A percentile compares a stretch with the other conserved stretches of the same genome.
These are phyloP conservation scores for Rhododendron ovatum DNA, from an alignment of 148 eudicot genomes.

Conservation along the genomic window DNA sequence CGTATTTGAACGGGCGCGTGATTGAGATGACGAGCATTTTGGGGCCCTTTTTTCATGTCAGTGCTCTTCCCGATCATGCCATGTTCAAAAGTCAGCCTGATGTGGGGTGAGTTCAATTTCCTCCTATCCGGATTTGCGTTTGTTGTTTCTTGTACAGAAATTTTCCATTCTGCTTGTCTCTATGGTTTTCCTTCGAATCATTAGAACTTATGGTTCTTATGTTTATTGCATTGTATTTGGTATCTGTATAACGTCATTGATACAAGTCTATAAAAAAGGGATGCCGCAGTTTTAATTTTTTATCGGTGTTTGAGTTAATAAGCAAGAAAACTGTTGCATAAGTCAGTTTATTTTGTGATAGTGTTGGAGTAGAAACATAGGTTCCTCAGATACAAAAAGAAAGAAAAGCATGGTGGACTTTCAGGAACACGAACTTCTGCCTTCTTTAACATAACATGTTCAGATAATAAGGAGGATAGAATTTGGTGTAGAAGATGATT, in stretches of 20 bases:
- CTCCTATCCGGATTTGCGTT: background rate
- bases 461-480: background rate
- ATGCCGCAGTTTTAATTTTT: background rate
- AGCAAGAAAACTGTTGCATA: background rate
- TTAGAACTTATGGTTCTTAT: background rate
- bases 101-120: conserved; percentile 68
- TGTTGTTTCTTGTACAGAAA: background rate
- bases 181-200: background rate
- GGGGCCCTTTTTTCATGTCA: conserved; percentile 91
- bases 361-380: background rate
- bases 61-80: conserved; percentile 83
- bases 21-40: conserved; percentile 91
- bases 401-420: background rate
- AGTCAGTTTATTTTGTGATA: background rate
- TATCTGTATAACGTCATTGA: background rate
- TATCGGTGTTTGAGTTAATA: background rate
- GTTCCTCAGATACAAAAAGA: background rate
- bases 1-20: conserved; percentile 73
- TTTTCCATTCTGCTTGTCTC: background rate
- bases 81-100: conserved; percentile 87
- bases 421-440: background rate
- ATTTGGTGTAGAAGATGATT: background rate
- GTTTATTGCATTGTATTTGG: background rate
- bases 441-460: background rate
- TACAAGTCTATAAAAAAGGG: background rate